phyloP scores from a whole-genome alignment of 116 monocot species.

The Cymodocea nodosa region DNA sequence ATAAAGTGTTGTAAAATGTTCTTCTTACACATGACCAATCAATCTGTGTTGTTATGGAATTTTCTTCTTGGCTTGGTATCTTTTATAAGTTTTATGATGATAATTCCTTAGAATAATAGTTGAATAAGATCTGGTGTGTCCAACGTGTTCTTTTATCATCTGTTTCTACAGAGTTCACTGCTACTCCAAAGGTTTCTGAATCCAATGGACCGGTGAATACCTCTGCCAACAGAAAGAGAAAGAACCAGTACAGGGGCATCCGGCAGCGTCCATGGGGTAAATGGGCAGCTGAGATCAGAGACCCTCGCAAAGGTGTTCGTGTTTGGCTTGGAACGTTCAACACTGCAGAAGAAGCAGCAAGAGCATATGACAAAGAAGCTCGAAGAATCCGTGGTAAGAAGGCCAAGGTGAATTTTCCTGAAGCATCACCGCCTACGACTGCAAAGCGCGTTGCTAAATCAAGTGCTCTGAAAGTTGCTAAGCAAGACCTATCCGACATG shows the following conservation, averaged over 20 bases:
- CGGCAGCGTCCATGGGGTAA: conserved; percentile 67
- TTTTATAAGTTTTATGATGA: neutral
- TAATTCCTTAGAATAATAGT: neutral
- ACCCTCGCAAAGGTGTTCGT: conserved; percentile 60
- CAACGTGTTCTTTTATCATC: neutral
- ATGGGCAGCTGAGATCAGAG: conserved; percentile 91
- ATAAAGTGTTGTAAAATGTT: no score
- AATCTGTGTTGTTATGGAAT: neutral
- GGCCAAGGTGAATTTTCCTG: conserved; percentile 75
- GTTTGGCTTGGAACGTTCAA: conserved; percentile 75
- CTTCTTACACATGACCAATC: no score
- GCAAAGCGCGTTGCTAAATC: conserved; percentile 7
- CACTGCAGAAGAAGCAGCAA: conserved; percentile 54
- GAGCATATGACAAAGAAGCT: conserved; percentile 61
- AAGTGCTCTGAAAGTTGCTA: neutral
- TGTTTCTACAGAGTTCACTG: neutral
- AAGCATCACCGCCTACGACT: neutral
- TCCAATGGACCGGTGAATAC: conserved; percentile 6
- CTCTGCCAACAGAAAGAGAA: conserved; percentile 27
- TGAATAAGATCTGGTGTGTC: neutral
- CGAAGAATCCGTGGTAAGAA: conserved; percentile 62
- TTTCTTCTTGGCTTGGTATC: neutral
- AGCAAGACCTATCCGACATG: conserved; percentile 2
- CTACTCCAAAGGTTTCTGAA: conserved; percentile 8
- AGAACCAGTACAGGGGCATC: conserved; percentile 49